Evolutionary conservation across 179 eudicot species (phyloP).

Genomic region (Gypsophila paniculata): DNA sequence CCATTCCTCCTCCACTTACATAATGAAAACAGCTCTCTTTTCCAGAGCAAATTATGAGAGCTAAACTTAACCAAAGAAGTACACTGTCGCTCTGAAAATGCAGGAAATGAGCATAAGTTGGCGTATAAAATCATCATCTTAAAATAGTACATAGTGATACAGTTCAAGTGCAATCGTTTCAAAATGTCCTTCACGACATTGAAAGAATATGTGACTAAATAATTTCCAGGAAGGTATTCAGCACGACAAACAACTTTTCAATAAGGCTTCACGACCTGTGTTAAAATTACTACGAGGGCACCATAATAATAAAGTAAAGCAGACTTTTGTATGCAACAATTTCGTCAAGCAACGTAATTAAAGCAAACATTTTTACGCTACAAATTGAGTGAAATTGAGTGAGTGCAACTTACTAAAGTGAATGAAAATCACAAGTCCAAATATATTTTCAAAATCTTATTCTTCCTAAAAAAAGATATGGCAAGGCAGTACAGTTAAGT

Average conservation of each 20-base stretch:
- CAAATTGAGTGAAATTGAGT: too few species aligned
- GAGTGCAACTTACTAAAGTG: too few species aligned
- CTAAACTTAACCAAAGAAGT: constrained; percentile 70
- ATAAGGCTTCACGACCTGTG: too few species aligned
- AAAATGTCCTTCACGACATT: background rate
- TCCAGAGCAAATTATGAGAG: constrained; percentile 71
- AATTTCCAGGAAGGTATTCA: background rate
- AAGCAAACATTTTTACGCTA: too few species aligned
- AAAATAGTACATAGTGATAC: background rate
- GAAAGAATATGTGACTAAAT: background rate
- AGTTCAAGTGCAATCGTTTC: background rate
- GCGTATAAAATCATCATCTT: constrained; percentile 4
- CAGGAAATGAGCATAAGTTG: constrained; percentile 19
- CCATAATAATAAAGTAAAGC: too few species aligned
- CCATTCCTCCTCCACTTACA: constrained; percentile 82
- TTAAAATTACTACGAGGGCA: too few species aligned
- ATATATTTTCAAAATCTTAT: too few species aligned
- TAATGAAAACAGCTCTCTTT: constrained; percentile 90
- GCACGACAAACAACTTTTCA: background rate
- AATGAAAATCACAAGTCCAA: too few species aligned
- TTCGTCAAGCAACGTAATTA: too few species aligned
- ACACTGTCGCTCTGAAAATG: constrained; percentile 56
- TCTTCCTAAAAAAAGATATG: too few species aligned
- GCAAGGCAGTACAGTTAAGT: too few species aligned
- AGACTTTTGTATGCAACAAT: too few species aligned